Evolutionary conservation across 2,329 filamentous ascomycete genomes (phyloP), one percentile per base, ranked within the genome.

Genomic region (Acrocalymma vagum): DNA sequence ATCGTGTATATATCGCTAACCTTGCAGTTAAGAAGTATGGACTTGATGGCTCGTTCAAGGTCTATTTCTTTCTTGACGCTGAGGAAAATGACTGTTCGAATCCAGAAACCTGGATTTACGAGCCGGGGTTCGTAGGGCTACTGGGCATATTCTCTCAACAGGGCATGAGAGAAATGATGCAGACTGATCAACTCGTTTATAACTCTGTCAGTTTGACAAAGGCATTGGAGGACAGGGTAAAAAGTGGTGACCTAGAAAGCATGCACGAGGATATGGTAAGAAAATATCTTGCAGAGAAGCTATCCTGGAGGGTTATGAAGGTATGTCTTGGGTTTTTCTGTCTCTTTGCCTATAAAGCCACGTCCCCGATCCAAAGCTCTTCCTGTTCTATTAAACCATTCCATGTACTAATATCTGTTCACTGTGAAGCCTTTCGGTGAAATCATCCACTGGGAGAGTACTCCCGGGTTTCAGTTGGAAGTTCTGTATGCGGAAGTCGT

Each of bases 1-100:
- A n/a, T n/a, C n/a, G n/a, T n/a, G n/a, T n/a, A n/a, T 93, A 88
- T 81, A 76, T 84, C 16, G 83, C 82, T 52, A 88, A 87, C 55
- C 77, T 92, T 29, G 72, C 75, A 11, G 81, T 85, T 15, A 73
- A 77, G 38, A 85, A 83, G 47, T 78, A 81, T 42, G 81, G 82
- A 3, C 66, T 87, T 7, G 73, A 78, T 9, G 80, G 78, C 1
- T 82, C 85, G 0, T 89, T 86, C 57, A 77, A 75, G 38, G 73
- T 93, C 14, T 81, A 86, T 60, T 72, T 92, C 43, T 92, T 91
- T 68, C 62, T 90, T 2, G 87, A 84, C 0, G 62, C 75, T 3
- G 39, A 46, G 6, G 31, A 16, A 1, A 18, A 32, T 3, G 71
- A 83, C 25, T 56, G 73, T 2, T 49, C 51, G 5, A 55, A 63